Conservation (phyloP, 345 rosid genomes). For the Stellera chamaejasme region DNA sequence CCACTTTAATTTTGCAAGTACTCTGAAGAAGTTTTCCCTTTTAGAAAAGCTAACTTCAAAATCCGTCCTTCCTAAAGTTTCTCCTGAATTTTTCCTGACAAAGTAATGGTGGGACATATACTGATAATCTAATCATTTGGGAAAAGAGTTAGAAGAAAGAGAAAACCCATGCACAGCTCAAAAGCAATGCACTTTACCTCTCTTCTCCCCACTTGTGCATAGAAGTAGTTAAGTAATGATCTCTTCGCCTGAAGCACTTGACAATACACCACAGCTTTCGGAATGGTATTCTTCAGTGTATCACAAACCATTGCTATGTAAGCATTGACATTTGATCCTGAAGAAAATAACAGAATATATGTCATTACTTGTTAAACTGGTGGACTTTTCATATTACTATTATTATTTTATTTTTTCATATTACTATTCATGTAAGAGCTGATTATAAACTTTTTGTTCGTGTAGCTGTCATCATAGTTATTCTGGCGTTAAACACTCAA, state of each 20-base stretch:
- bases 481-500: too few relatives aligned
- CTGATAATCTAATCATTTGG: background rate
- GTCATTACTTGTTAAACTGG: slow-evolving; percentile 9
- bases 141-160: background rate
- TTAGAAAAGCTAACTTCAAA: too few relatives aligned
- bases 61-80: too few relatives aligned
- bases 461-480: too few relatives aligned
- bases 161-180: background rate
- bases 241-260: slow-evolving; percentile 96
- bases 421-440: too few relatives aligned
- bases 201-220: slow-evolving; percentile 79
- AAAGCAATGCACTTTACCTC: slow-evolving; percentile 49
- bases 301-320: slow-evolving; percentile 93
- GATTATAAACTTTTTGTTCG: too few relatives aligned
- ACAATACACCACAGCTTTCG: slow-evolving; percentile 94
- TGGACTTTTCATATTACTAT: too few relatives aligned
- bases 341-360: slow-evolving; percentile 7
- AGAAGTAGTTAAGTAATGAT: slow-evolving; percentile 78
- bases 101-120: too few relatives aligned
- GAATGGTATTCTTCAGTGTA: slow-evolving; percentile 79
- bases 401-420: too few relatives aligned
- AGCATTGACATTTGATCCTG: slow-evolving; percentile 90
- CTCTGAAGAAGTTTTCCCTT: too few relatives aligned
- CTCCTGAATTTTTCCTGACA: too few relatives aligned
- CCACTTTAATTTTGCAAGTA: too few relatives aligned